Percentiles rank a stretch among this genome's conserved stretches.
Conservation (phyloP, 192 early-diverging fungal genomes). For the Kickxella alabastrina region DNA sequence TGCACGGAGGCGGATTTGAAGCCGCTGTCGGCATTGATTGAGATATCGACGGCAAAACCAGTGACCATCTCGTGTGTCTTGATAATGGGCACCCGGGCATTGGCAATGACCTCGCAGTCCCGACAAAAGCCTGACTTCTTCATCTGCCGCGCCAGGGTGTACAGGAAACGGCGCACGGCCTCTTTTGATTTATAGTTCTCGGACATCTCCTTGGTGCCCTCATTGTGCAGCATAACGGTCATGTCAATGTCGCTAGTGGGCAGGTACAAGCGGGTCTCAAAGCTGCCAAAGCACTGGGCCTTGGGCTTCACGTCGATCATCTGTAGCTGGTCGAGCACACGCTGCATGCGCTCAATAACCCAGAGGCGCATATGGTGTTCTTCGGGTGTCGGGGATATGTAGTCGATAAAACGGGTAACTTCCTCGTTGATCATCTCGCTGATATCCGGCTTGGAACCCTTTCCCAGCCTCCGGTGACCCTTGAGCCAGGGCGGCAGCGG, state of each 20-base stretch:
- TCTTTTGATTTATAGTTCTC: conserved; percentile 19
- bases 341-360: conserved; percentile 62
- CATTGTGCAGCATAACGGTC: conserved; percentile 36
- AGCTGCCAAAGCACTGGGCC: conserved; percentile 77
- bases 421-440: conserved; percentile 58
- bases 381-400: conserved; percentile 74
- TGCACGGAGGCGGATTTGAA: conserved; percentile 58
- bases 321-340: conserved; percentile 37
- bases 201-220: conserved; percentile 9
- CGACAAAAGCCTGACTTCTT: conserved; percentile 39
- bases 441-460: conserved; percentile 36
- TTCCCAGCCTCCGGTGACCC: conserved; percentile 24
- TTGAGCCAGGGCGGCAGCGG: conserved; percentile 47
- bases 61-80: conserved; percentile 80
- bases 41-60: conserved; percentile 74
- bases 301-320: conserved; percentile 21
- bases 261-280: conserved; percentile 80
- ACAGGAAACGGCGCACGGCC: conserved; percentile 27
- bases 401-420: conserved; percentile 70
- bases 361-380: conserved; percentile 75
- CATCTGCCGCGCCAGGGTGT: conserved; percentile 51
- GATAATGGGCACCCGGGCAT: conserved; percentile 86
- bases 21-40: conserved; percentile 71
- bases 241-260: conserved; percentile 78
- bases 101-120: conserved; percentile 57